These are phyloP conservation scores for Nicotiana paniculata DNA, from an alignment of 257 asterid genomes.

Conservation along the genomic window DNA sequence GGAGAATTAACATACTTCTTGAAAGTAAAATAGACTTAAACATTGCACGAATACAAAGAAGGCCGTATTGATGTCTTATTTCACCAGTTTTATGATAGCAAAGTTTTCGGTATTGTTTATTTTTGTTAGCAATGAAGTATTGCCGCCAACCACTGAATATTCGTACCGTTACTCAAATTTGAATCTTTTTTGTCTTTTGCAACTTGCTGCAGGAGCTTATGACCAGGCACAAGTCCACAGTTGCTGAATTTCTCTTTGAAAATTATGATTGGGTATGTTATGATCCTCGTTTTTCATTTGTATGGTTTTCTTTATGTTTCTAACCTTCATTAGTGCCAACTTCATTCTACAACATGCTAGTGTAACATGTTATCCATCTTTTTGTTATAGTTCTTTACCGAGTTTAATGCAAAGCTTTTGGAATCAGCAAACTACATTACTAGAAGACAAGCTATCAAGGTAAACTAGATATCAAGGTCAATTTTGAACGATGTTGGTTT, in stretches of 20 bases:
- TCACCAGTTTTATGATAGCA: background rate
- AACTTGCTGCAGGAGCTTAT: slow-evolving; percentile 61
- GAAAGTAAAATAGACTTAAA: background rate
- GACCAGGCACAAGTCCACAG: slow-evolving; percentile 90
- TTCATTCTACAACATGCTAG: background rate
- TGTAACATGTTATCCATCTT: background rate
- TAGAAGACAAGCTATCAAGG: slow-evolving; percentile 85
- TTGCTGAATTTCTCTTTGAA: slow-evolving; percentile 61
- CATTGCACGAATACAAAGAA: background rate
- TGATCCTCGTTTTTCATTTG: background rate
- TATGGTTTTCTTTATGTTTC: background rate
- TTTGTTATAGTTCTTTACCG: slow-evolving; percentile 58
- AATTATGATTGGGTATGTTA: slow-evolving; percentile 65
- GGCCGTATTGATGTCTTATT: background rate
- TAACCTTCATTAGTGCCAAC: background rate
- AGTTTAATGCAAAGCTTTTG: slow-evolving; percentile 81
- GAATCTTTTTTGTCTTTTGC: slow-evolving; percentile 11
- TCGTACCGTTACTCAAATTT: background rate
- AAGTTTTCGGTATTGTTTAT: background rate
- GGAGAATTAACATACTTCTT: background rate
- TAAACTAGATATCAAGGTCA: slow-evolving; percentile 6
- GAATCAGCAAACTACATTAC: slow-evolving; percentile 84
- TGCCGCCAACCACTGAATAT: background rate
- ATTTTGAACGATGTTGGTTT: background rate
- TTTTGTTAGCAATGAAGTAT: background rate